Percentiles rank a stretch among this genome's conserved stretches.
phyloP scores from a whole-genome alignment of 768 basidiomycete species.

The Leccinum boreale region DNA sequence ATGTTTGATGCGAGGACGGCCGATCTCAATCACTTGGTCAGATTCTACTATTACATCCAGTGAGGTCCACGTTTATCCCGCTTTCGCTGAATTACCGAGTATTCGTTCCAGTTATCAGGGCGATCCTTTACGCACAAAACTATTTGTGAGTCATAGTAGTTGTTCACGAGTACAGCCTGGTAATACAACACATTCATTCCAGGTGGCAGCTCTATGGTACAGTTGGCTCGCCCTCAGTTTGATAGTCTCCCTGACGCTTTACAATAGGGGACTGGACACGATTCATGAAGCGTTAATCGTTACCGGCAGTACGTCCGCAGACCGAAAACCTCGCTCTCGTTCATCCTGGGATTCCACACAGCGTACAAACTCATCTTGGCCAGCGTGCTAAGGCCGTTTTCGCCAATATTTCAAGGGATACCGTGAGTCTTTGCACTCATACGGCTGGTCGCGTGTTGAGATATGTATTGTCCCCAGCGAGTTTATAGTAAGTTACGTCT shows the following conservation, averaged over 20 bases:
- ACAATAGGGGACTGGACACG: slow-evolving; percentile 8
- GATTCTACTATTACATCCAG: slow-evolving; percentile 1
- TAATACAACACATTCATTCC: not conserved
- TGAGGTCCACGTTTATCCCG: not conserved
- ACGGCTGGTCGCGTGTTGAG: not conserved
- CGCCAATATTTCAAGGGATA: not conserved
- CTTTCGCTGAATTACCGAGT: not conserved
- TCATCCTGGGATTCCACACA: not conserved
- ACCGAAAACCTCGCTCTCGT: not conserved
- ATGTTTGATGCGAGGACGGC: not conserved
- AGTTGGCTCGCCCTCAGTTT: not conserved
- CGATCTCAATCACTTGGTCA: not conserved
- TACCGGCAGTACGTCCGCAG: slow-evolving; percentile 5
- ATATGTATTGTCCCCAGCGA: not conserved
- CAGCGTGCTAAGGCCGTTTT: not conserved
- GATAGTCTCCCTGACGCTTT: not conserved
- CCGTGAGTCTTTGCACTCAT: slow-evolving; percentile 1
- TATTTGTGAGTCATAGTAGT: slow-evolving; percentile 9
- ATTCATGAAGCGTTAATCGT: slow-evolving; percentile 12
- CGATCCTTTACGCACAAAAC: slow-evolving; percentile 3
- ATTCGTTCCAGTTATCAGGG: slow-evolving; percentile 1
- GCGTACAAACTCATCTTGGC: slow-evolving; percentile 7
- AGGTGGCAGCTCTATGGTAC: slow-evolving; percentile 16
- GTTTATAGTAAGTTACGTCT: slow-evolving; percentile 1
- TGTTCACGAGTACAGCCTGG: not conserved